Conservation (phyloP, 2,329 filamentous ascomycete genomes). For the Penicillium italicum region DNA sequence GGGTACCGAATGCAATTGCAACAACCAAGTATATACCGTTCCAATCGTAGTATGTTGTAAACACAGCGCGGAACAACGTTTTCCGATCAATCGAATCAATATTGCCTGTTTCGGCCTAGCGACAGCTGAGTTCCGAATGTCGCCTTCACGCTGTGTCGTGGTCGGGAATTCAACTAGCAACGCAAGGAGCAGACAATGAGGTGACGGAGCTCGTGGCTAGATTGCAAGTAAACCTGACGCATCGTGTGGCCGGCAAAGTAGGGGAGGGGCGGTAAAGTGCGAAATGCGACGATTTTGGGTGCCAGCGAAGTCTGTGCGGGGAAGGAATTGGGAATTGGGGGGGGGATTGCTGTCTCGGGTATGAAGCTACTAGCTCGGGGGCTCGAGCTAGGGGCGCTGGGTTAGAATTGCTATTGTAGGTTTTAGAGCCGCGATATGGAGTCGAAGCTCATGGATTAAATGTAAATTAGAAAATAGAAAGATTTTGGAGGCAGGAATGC, state of each 20-base stretch:
- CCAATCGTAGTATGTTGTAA: neutral
- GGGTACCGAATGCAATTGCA: neutral
- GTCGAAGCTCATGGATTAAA: neutral
- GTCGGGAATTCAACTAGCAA: conserved; percentile 18
- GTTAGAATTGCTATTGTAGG: conserved; percentile 6
- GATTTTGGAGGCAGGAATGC: neutral
- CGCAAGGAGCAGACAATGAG: conserved; percentile 20
- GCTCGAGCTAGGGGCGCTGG: neutral
- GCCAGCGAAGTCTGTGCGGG: conserved; percentile 19
- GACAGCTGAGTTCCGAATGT: neutral
- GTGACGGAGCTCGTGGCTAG: conserved; percentile 13
- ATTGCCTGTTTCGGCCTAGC: conserved; percentile 4
- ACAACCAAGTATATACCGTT: neutral
- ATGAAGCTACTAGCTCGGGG: neutral
- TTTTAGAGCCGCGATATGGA: neutral
- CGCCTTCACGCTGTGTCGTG: neutral
- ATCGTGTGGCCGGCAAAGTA: conserved; percentile 34
- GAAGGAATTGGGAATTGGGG: conserved; percentile 1
- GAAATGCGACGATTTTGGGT: conserved; percentile 15
- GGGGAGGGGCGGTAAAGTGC: conserved; percentile 11
- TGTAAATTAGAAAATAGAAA: neutral
- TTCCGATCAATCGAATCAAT: conserved; percentile 14
- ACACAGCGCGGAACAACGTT: neutral
- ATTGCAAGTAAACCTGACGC: conserved; percentile 27
- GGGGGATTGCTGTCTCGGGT: neutral